Evolutionary conservation across 2,329 filamentous ascomycete species (phyloP), one percentile per base, ranked within the genome.

Genomic region (Lachnellula hyalina): DNA sequence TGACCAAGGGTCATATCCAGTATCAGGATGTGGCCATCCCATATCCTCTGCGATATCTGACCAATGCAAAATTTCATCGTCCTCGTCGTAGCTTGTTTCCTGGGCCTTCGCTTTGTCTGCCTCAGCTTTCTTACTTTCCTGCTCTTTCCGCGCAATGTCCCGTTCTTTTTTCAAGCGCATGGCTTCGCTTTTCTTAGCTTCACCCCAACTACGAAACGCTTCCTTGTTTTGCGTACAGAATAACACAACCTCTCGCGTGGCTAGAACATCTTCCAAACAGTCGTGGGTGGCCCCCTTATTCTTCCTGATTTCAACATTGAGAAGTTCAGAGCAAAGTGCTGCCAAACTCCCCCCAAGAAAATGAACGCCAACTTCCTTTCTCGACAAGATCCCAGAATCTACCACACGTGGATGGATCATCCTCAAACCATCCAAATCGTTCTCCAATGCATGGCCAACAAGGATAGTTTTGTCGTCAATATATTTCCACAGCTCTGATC

Each of bases 181-280:
- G 44, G 62, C 51, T 38, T 67, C 62, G 5, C 21, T 28, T 51
- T 47, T 59, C 55, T 57, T 63, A n/a, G 40, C 45, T 35, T 44
- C 34, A 44, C 67, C 75, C 71, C 73, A 75, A 17, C 45, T 63
- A 3, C 62, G 55, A 8, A 79, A 65, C 12, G 56, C 57, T 1
- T 70, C 64, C 2, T 65, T 65, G n/a, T 77, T 69, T 53, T 67
- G 68, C n/a, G 76, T 60, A 53, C 71, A 74, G 69, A 71, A 78
- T 2, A 81, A 63, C 5, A 73, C 69, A 47, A 81, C 61, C 61
- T 81, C 77, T 7, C 78, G 71, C 0, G 74, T 69, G 0, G 78
- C 77, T 35, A 77, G 70, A 0, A 77, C 73, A 65, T 80, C 75
- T 61, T 80, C 76, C 5, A 81, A 59, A 47, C 73, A 73, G 63